Percentiles rank a stretch among this genome's conserved stretches.
phyloP scores from a whole-genome alignment of 2,329 filamentous ascomycete species.

The Cladophialophora carrionii region DNA sequence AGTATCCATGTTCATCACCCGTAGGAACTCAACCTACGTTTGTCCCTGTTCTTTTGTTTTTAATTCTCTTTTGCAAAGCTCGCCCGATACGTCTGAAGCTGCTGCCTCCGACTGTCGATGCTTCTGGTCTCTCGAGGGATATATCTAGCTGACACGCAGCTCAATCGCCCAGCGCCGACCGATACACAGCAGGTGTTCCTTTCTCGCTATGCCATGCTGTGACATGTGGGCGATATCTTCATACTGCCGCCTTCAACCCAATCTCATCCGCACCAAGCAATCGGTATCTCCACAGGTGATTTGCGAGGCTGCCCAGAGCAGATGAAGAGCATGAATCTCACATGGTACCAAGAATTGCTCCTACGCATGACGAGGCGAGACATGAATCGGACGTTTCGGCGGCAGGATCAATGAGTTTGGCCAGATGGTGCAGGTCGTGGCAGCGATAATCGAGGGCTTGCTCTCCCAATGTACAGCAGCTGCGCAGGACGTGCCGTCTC shows the following conservation, averaged over 20 bases:
- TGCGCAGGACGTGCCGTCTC: background rate
- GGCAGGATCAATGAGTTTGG: background rate
- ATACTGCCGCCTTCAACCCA: background rate
- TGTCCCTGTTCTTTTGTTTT: background rate
- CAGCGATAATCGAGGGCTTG: background rate
- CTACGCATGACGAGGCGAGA: background rate
- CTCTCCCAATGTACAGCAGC: background rate
- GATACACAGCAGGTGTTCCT: background rate
- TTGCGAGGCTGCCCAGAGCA: background rate
- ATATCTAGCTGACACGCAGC: background rate
- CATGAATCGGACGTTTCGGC: background rate
- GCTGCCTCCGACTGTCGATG: background rate
- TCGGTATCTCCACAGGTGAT: background rate
- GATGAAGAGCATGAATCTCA: constrained; percentile 1
- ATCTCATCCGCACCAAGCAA: background rate
- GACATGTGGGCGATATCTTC: background rate
- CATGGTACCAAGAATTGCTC: background rate
- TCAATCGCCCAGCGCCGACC: background rate
- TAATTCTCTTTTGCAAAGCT: background rate
- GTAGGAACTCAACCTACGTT: background rate
- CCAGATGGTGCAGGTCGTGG: background rate
- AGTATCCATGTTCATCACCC: background rate
- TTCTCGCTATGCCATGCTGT: background rate
- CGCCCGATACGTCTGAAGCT: background rate
- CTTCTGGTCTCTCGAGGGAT: background rate